Evolutionary conservation across 1,284 basidiomycete genomes (phyloP), one percentile per base, ranked within the genome.

Genomic region (Papiliotrema fonsecae): DNA sequence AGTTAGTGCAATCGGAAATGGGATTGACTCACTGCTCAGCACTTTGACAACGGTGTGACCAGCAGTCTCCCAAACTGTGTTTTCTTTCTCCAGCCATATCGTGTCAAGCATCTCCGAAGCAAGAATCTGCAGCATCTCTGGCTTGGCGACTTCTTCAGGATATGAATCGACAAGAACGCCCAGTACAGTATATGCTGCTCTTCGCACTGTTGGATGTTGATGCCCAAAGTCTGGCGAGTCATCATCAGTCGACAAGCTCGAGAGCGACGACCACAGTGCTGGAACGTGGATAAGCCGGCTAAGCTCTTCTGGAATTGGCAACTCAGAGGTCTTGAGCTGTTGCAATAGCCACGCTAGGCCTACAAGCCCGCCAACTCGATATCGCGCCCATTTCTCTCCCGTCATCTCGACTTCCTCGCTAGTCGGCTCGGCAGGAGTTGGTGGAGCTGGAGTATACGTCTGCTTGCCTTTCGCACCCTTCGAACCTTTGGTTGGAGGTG

Each of bases 71-170:
- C 85, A 82, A 0, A 91, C 88, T 1, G 75, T 76, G 0, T 74
- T 56, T 61, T 92, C 87, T 4, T 78, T 76, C 63, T 93, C 89
- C 0, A 81, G 73, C 85, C 87, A 92, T 6, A 85, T 85, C 21
- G 83, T 84, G 14, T 83, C 81, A 30, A 92, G 72, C 5, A 86
- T 75, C 0, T 81, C 82, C 1, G 72, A 60, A 35, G 84, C 80
- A 14, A 89, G 69, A 1, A 80, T 65, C 0, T 57, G 34, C 7
- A 72, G 39, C 16, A 67, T 51, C 18, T 65, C 62, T 6, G 49
- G 32, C 38, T 62, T 51, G 10, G 44, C 53, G 11, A 69, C 49
- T 13, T 59, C 54, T 2, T 56, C 53, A 5, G 63, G 61, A 41
- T 57, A 61, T 1, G 51, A 43, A 7, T 66, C 65, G 4, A 68